These are phyloP conservation scores for Craterostigma plantagineum DNA, from an alignment of 257 asterid genomes.

Conservation along the genomic window DNA sequence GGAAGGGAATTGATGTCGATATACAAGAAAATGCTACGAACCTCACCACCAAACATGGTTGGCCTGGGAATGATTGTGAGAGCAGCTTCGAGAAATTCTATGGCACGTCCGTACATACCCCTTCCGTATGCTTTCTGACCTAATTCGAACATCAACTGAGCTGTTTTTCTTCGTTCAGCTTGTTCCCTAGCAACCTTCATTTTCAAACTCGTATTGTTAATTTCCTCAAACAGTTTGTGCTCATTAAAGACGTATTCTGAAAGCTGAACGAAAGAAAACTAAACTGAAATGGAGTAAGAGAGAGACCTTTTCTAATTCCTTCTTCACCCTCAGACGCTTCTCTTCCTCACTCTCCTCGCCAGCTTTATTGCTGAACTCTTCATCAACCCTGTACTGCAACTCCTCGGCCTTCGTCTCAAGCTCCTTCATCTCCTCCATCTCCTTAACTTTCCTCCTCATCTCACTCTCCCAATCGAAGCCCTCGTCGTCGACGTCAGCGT, in stretches of 20 bases:
- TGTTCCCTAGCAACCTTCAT: constrained; percentile 85
- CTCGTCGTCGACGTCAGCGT: constrained; percentile 28
- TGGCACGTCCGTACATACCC: constrained; percentile 86
- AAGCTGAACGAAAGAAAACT: not conserved
- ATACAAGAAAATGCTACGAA: constrained; percentile 12
- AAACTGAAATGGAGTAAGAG: not conserved
- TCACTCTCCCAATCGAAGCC: constrained; percentile 64
- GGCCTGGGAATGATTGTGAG: constrained; percentile 80
- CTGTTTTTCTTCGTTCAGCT: constrained; percentile 81
- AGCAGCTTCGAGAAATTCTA: constrained; percentile 95
- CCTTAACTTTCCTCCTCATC: constrained; percentile 79
- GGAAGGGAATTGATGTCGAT: not conserved
- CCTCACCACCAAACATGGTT: constrained; percentile 96
- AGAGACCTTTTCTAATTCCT: constrained; percentile 68
- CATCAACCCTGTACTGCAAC: constrained; percentile 45
- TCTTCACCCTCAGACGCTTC: constrained; percentile 67
- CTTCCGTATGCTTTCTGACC: constrained; percentile 88
- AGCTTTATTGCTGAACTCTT: constrained; percentile 24
- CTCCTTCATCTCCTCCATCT: constrained; percentile 73
- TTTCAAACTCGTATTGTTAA: constrained; percentile 4
- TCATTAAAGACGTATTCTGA: not conserved
- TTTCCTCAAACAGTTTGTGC: not conserved
- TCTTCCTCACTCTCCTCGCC: constrained; percentile 56
- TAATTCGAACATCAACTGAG: constrained; percentile 73
- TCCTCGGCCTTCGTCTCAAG: constrained; percentile 85